Percentiles rank a stretch among this genome's conserved stretches.
Conservation (phyloP, 164 flowering plant genomes). For the Akebia trifoliata region DNA sequence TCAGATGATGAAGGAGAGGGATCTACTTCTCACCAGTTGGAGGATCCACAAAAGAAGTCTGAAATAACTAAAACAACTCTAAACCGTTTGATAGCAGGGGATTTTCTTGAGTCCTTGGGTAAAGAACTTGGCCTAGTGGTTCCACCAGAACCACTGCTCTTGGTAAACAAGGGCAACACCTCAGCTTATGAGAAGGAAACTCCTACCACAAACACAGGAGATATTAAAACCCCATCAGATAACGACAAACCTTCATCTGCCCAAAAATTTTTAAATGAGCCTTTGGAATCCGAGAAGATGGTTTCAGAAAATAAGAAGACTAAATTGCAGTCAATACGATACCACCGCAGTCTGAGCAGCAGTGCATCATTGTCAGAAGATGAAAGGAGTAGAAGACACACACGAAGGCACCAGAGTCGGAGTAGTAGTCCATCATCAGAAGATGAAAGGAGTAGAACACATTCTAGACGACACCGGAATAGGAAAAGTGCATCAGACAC, state of each 20-base stretch:
- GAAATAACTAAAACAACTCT: constrained; percentile 68
- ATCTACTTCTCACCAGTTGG: constrained; percentile 25
- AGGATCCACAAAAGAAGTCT: constrained; percentile 46
- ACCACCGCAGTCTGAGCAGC: neutral
- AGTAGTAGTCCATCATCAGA: constrained; percentile 28
- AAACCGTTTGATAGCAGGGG: constrained; percentile 90
- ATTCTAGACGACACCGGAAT: constrained; percentile 24
- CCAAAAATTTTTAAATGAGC: neutral
- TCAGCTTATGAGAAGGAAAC: constrained; percentile 28
- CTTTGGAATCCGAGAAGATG: constrained; percentile 13
- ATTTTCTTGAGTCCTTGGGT: constrained; percentile 90
- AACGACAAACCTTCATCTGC: constrained; percentile 15
- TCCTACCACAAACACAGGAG: constrained; percentile 4
- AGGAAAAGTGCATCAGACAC: constrained; percentile 33
- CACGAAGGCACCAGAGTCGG: constrained; percentile 12
- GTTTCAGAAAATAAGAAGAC: constrained; percentile 22
- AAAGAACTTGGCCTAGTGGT: constrained; percentile 91
- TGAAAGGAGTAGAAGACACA: constrained; percentile 14
- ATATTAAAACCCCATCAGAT: constrained; percentile 13
- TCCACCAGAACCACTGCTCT: constrained; percentile 54
- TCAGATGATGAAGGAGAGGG: constrained; percentile 71
- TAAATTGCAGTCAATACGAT: neutral
- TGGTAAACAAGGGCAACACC: constrained; percentile 24
- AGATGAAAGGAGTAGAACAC: constrained; percentile 17
- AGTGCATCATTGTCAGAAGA: constrained; percentile 23